Evolutionary conservation across 345 rosid genomes (phyloP).

Genomic region (Acer negundo): DNA sequence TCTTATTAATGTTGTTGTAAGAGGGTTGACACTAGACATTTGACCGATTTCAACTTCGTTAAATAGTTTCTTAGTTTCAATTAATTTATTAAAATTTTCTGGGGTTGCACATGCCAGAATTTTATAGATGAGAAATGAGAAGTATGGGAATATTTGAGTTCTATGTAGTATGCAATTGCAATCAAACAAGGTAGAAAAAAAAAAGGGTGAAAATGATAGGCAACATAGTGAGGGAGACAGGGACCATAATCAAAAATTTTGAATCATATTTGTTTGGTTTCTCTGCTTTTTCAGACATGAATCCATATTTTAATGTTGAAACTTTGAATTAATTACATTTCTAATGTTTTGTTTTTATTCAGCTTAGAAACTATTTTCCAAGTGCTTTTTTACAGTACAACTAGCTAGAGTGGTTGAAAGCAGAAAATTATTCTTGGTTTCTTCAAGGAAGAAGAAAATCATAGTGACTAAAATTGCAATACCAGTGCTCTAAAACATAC

Average conservation of each 20-base stretch:
- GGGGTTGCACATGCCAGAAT: too few relatives aligned
- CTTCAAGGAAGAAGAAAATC: too few relatives aligned
- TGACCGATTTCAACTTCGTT: too few relatives aligned
- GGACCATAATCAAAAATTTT: not conserved
- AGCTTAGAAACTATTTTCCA: not conserved
- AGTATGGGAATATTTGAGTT: not conserved
- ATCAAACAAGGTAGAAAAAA: not conserved
- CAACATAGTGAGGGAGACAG: not conserved
- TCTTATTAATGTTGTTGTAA: too few relatives aligned
- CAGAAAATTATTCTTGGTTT: not conserved
- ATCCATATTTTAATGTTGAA: not conserved
- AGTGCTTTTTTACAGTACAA: not conserved
- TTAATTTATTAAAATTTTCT: too few relatives aligned
- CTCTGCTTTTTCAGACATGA: constrained; percentile 28
- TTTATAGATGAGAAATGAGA: too few relatives aligned
- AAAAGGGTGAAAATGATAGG: constrained; percentile 4
- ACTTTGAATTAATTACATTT: not conserved
- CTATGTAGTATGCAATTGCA: not conserved
- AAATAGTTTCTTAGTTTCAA: too few relatives aligned
- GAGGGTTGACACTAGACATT: too few relatives aligned
- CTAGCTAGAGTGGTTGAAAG: not conserved
- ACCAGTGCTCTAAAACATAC: not conserved
- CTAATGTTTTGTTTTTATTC: not conserved
- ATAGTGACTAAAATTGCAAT: too few relatives aligned
- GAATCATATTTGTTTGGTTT: constrained; percentile 19